These are phyloP conservation scores for Elsinoe batatas DNA, from an alignment of 2,329 filamentous ascomycete genomes.

Conservation along the genomic window DNA sequence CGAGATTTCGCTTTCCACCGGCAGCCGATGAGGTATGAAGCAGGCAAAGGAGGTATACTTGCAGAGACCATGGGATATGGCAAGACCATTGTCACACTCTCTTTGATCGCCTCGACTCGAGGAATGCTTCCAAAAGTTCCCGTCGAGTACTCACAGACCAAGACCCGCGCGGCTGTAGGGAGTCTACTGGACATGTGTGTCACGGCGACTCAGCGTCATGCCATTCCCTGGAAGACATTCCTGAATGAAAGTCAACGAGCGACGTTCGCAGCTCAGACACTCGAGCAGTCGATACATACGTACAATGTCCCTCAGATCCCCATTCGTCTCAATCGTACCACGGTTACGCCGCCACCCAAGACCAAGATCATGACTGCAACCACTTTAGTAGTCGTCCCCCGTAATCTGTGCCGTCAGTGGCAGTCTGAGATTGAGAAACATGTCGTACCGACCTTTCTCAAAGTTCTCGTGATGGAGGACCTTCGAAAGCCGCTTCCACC, in stretches of 20 bases:
- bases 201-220: constrained; percentile 53
- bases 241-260: constrained; percentile 44
- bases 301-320: constrained; percentile 33
- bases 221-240: constrained; percentile 60
- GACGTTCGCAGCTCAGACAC: constrained; percentile 42
- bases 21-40: constrained; percentile 64
- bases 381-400: constrained; percentile 71
- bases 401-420: constrained; percentile 81
- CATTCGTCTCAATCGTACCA: constrained; percentile 34
- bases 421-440: constrained; percentile 70
- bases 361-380: constrained; percentile 55
- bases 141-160: constrained; percentile 42
- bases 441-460: constrained; percentile 47
- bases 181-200: constrained; percentile 69
- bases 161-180: constrained; percentile 42
- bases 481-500: constrained; percentile 46
- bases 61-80: constrained; percentile 73
- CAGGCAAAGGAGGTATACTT: constrained; percentile 63
- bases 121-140: constrained; percentile 58
- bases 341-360: constrained; percentile 31
- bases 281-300: constrained; percentile 32
- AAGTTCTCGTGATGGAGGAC: constrained; percentile 52
- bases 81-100: constrained; percentile 79
- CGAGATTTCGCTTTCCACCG: constrained; percentile 52
- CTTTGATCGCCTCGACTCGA: constrained; percentile 61